Evolutionary conservation across 306 rosid species (phyloP).

Genomic region (Parietaria judaica): DNA sequence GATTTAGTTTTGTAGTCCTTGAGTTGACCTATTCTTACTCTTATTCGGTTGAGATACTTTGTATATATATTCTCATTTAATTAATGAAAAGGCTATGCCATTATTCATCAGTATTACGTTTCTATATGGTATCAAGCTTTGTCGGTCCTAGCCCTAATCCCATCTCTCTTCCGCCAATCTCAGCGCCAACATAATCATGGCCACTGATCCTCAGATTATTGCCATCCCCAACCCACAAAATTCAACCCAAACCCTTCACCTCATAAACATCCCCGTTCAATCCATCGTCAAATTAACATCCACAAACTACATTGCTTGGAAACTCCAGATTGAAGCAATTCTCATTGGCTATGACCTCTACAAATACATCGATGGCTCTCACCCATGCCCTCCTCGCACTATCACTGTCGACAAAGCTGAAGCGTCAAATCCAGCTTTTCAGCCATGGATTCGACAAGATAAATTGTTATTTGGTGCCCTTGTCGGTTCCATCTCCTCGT

Average conservation of each 20-base stretch:
- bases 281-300: background rate
- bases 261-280: background rate
- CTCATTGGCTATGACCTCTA: background rate
- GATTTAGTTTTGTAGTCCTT: too few relatives aligned
- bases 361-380: constrained; percentile 1
- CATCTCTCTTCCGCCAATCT: too few relatives aligned
- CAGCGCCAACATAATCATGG: too few relatives aligned
- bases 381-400: background rate
- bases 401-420: background rate
- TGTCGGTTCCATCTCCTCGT: background rate
- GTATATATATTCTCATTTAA: too few relatives aligned
- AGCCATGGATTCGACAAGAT: background rate
- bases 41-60: too few relatives aligned
- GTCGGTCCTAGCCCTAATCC: too few relatives aligned
- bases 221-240: background rate
- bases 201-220: background rate
- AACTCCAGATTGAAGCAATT: background rate
- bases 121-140: too few relatives aligned
- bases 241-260: background rate
- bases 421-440: background rate
- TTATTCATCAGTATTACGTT: too few relatives aligned
- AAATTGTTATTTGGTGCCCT: background rate
- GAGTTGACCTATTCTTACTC: too few relatives aligned
- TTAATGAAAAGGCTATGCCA: too few relatives aligned
- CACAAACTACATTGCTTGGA: background rate